Evolutionary conservation across 2,329 filamentous ascomycete genomes (phyloP).

Genomic region (Fusarium coicis): DNA sequence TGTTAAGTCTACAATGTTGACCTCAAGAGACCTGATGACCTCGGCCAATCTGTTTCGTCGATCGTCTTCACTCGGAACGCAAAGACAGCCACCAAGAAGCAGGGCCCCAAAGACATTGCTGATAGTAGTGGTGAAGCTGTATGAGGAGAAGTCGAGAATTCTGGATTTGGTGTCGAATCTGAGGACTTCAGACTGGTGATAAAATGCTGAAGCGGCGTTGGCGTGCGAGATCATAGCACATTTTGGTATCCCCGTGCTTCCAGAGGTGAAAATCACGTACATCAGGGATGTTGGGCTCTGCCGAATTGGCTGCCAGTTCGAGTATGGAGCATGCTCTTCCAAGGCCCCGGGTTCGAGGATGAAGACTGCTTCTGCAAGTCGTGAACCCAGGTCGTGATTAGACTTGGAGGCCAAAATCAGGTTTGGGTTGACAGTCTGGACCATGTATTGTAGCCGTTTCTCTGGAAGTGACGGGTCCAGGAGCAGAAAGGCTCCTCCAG

Average conservation of each 20-base stretch:
- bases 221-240: slow-evolving; percentile 53
- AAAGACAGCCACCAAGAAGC: slow-evolving; percentile 52
- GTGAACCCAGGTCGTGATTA: too few relatives aligned
- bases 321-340: neutral
- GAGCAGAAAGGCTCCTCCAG: neutral
- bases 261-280: slow-evolving; percentile 65
- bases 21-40: too few relatives aligned
- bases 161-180: neutral
- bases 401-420: neutral
- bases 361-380: too few relatives aligned
- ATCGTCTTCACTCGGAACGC: slow-evolving; percentile 53
- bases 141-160: slow-evolving; percentile 44
- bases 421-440: neutral
- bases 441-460: neutral
- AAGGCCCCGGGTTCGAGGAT: neutral
- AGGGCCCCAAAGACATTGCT: slow-evolving; percentile 51
- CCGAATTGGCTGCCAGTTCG: too few relatives aligned
- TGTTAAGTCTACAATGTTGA: neutral
- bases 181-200: too few relatives aligned
- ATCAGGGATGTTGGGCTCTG: neutral
- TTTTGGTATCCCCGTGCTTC: slow-evolving; percentile 66
- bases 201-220: too few relatives aligned
- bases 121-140: slow-evolving; percentile 45
- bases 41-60: slow-evolving; percentile 27
- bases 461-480: neutral